Percentiles rank a stretch among this genome's conserved stretches.
phyloP scores from a whole-genome alignment of 805 yeast genomes.

The Wickerhamomyces canadensis region DNA sequence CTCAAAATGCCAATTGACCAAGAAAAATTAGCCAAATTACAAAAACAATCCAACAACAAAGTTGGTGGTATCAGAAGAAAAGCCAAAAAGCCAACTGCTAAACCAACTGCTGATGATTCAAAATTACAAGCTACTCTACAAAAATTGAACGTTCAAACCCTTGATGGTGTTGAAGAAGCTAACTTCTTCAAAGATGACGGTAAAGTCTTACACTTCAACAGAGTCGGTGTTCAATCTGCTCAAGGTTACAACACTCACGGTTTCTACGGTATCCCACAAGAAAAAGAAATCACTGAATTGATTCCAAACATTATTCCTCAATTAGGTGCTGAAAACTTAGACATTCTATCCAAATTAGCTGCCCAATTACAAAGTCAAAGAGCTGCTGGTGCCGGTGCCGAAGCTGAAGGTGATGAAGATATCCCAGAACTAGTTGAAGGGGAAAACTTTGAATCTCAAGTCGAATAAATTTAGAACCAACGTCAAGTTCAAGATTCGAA shows the following conservation, averaged over 20 bases:
- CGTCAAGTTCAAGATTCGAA: too few species aligned
- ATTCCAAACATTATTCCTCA: conserved; percentile 93
- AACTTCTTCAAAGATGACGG: conserved; percentile 97
- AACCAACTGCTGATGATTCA: conserved; percentile 78
- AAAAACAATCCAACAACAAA: conserved; percentile 78
- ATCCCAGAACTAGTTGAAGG: conserved; percentile 77
- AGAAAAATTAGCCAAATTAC: conserved; percentile 89
- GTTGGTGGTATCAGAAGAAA: conserved; percentile 88
- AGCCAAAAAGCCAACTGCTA: conserved; percentile 68
- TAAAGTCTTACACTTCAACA: conserved; percentile 90
- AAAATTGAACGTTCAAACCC: conserved; percentile 83
- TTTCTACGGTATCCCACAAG: conserved; percentile 92
- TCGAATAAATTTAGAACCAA: conserved; percentile 31
- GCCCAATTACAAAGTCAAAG: conserved; percentile 68
- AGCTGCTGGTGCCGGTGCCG: conserved; percentile 42
- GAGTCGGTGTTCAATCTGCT: conserved; percentile 94
- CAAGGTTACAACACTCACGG: conserved; percentile 88
- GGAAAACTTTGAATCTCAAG: conserved; percentile 50
- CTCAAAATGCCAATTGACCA: conserved; percentile 79
- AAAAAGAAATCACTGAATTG: conserved; percentile 86
- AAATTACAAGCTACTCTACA: conserved; percentile 84
- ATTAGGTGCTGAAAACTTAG: conserved; percentile 93
- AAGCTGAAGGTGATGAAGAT: conserved; percentile 49
- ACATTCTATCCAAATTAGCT: conserved; percentile 83
- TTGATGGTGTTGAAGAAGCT: conserved; percentile 92